A percentile compares a stretch with the other conserved stretches of the same genome.
phyloP scores from a whole-genome alignment of 495 filamentous ascomycete genomes.

The Rhizodiscina lignyota region DNA sequence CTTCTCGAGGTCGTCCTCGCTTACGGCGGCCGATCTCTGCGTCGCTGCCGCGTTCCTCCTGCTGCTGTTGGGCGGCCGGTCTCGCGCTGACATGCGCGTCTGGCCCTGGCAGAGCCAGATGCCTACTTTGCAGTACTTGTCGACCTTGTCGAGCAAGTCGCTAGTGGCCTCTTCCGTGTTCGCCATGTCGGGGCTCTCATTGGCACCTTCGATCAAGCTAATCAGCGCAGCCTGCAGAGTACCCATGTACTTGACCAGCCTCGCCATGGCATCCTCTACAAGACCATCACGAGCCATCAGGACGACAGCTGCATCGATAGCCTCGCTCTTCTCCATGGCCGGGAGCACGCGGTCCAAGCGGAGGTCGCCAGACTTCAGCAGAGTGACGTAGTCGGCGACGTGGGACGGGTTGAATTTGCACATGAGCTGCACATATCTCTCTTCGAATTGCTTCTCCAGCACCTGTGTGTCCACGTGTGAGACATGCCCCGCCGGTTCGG shows the following conservation, averaged over 20 bases:
- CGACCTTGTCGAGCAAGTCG: constrained; percentile 55
- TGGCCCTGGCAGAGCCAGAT: constrained; percentile 93
- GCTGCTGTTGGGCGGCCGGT: constrained; percentile 20
- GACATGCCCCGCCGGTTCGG: constrained; percentile 27
- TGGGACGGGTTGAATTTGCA: constrained; percentile 68
- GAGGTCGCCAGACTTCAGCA: constrained; percentile 63
- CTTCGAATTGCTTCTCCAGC: constrained; percentile 36
- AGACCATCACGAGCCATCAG: constrained; percentile 84
- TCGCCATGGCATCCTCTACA: constrained; percentile 64
- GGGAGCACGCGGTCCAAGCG: constrained; percentile 69
- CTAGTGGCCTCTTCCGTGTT: constrained; percentile 36
- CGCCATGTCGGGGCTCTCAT: constrained; percentile 35
- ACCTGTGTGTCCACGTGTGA: constrained; percentile 19
- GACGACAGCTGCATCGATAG: constrained; percentile 83
- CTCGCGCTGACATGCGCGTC: constrained; percentile 36
- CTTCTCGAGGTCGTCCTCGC: constrained; percentile 31
- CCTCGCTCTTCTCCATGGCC: constrained; percentile 72
- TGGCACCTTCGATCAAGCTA: constrained; percentile 44
- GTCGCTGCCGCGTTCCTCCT: constrained; percentile 7
- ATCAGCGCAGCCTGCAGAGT: constrained; percentile 66
- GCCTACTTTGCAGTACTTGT: constrained; percentile 80
- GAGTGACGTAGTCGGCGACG: constrained; percentile 71
- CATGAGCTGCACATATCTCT: constrained; percentile 80
- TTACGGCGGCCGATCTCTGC: constrained; percentile 20
- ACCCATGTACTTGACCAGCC: constrained; percentile 60